These are phyloP conservation scores for Aphanomyces astaci DNA, from an alignment of 352 stramenopile genomes.

Conservation along the genomic window DNA sequence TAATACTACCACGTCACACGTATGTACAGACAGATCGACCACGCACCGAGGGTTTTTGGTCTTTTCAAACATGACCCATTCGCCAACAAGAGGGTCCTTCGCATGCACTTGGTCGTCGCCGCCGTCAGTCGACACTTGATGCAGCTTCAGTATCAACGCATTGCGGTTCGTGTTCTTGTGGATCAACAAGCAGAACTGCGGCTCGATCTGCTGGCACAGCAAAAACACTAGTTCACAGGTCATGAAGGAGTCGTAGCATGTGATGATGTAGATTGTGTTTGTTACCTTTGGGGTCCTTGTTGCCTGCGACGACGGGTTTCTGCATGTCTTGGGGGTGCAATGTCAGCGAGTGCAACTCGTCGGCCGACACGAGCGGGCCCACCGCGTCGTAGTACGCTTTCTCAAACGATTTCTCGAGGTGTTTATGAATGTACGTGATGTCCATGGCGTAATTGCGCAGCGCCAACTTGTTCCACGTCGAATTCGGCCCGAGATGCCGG, in stretches of 20 bases:
- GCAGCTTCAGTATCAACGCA: conserved; percentile 42
- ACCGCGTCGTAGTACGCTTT: conserved; percentile 44
- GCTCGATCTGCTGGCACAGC: conserved; percentile 40
- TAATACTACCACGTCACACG: background rate
- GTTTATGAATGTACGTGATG: conserved; percentile 35
- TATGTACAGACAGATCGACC: background rate
- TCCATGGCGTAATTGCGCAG: conserved; percentile 44
- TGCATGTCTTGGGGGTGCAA: conserved; percentile 32
- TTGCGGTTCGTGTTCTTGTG: conserved; percentile 60
- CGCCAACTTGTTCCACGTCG: background rate
- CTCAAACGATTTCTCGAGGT: conserved; percentile 43
- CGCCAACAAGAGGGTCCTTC: conserved; percentile 34
- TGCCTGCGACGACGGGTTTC: conserved; percentile 18
- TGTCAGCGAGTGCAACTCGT: conserved; percentile 38
- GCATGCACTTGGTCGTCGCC: conserved; percentile 30
- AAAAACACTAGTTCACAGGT: no score
- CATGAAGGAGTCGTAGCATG: no score
- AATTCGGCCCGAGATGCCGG: conserved; percentile 26
- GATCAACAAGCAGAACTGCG: conserved; percentile 41
- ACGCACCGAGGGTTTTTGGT: conserved; percentile 38
- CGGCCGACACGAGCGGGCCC: conserved; percentile 37
- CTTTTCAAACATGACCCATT: conserved; percentile 71
- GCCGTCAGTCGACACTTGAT: conserved; percentile 26
- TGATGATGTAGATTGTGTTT: background rate
- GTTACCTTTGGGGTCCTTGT: conserved; percentile 33